phyloP scores from a whole-genome alignment of 164 flowering plant species.

The Euptelea pleiosperma region DNA sequence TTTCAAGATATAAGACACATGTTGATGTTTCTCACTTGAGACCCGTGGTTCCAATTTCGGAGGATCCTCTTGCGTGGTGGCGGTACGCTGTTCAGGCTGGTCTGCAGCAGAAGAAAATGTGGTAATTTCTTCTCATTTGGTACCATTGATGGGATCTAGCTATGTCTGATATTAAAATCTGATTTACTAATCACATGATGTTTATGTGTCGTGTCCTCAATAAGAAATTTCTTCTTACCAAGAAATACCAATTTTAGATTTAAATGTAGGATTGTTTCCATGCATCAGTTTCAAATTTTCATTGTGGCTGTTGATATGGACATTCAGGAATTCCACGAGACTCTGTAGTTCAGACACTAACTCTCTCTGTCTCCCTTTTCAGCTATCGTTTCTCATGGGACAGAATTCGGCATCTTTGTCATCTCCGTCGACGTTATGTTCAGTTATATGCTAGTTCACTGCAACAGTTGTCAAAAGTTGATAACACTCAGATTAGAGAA shows the following conservation, averaged over 20 bases:
- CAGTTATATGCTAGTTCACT: conserved; percentile 77
- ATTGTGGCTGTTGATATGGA: background rate
- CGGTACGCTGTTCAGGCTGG: conserved; percentile 82
- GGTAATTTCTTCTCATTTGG: conserved; percentile 39
- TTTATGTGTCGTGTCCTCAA: too few species aligned
- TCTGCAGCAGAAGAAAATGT: conserved; percentile 81
- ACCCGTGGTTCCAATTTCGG: conserved; percentile 60
- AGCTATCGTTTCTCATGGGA: conserved; percentile 96
- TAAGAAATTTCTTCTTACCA: too few species aligned
- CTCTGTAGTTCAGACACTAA: conserved; percentile 7
- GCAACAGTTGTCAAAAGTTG: conserved; percentile 50
- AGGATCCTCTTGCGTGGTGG: conserved; percentile 74
- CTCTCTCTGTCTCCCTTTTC: conserved; percentile 22
- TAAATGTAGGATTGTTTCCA: too few species aligned
- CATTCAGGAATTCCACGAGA: background rate
- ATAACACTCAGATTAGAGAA: conserved; percentile 51
- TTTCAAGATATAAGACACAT: conserved; percentile 74
- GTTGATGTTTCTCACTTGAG: conserved; percentile 88
- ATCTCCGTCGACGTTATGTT: conserved; percentile 81
- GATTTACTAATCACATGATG: too few species aligned
- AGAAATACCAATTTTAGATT: background rate
- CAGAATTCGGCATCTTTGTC: conserved; percentile 65
- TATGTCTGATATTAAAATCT: too few species aligned
- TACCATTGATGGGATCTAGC: too few species aligned
- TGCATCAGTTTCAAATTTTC: too few species aligned